Percentiles rank a stretch among this genome's conserved stretches.
phyloP scores from a whole-genome alignment of 23 red algal species.

The Cyanidioschyzon merolae region DNA sequence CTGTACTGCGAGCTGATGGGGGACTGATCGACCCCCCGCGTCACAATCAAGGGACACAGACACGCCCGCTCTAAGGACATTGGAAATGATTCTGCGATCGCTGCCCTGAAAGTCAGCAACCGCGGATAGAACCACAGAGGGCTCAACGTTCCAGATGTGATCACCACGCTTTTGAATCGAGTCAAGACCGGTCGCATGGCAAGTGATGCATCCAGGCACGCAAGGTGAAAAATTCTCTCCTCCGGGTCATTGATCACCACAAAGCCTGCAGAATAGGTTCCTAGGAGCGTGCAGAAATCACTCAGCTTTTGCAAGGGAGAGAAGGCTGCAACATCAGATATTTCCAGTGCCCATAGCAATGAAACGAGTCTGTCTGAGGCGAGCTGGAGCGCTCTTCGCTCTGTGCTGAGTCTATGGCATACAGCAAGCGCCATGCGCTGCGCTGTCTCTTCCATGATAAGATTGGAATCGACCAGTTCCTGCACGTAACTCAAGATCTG shows the following conservation, averaged over 20 bases:
- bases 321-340: conserved; percentile 11
- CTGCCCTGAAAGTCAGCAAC: conserved; percentile 20
- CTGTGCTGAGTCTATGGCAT: not conserved
- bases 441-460: not conserved
- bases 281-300: conserved; percentile 12
- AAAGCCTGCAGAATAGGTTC: conserved; percentile 25
- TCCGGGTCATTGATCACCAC: conserved; percentile 21
- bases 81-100: conserved; percentile 17
- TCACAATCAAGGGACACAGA: conserved; percentile 20
- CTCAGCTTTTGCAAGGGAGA: conserved; percentile 6
- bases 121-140: conserved; percentile 28
- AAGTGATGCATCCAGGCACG: conserved; percentile 26
- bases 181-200: conserved; percentile 19
- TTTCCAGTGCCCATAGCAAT: conserved; percentile 21
- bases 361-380: conserved; percentile 15
- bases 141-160: conserved; percentile 28
- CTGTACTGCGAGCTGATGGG: conserved; percentile 20
- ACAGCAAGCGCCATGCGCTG: not conserved
- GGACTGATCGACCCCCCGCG: not conserved
- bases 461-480: not conserved
- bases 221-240: conserved; percentile 17
- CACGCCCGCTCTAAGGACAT: conserved; percentile 21
- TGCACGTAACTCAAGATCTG: not conserved
- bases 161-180: conserved; percentile 21
- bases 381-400: conserved; percentile 1